Evolutionary conservation across 2,329 filamentous ascomycete genomes (phyloP), one percentile per base, ranked within the genome.

Genomic region (Podosphaera leucotricha): DNA sequence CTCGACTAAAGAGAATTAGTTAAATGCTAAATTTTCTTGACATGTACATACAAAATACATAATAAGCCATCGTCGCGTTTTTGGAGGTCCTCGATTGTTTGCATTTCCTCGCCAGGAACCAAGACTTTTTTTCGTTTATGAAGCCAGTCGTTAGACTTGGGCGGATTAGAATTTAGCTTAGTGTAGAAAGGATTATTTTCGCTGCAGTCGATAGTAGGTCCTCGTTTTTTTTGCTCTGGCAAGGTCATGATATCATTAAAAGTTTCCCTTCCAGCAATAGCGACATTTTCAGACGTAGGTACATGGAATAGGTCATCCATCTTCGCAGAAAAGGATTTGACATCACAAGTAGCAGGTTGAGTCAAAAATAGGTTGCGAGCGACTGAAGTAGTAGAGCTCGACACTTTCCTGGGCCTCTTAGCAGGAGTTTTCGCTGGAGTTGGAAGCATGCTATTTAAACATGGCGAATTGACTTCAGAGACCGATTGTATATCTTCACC

Each of bases 391-490:
- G 77, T 66, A 41, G 66, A 65, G 48, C 66, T 63, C 43, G 64
- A 61, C 21, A 64, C 64, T 55, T 70, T 53, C 64, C 51, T 62
- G 16, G 64, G 65, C 1, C 66, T 65, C 40, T 69, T 65, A 64
- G 80, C 57, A 1, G 75, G 82, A 2, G 82, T 87, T 64, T 86
- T 86, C 50, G 75, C 71, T 2, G 82, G 82, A 2, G 82, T 87
- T 15, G 78, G 80, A 39, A 86, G 70, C 69, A 81, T 79, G 49
- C 65, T 67, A 44, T 60, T 53, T 39, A 48, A 46, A 39, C 48
- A 50, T 38, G 48, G 16, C 30, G 46, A 48, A 36, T 48, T 54
- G 13, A 52, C 49, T 40, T 49, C 44, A 36, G 67, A 62, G 15
- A 67, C 63, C 46, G 60, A 60, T 46, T 61, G 57, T 39, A 64